These are phyloP conservation scores for Knoxdaviesia proteae DNA, from an alignment of 2,329 filamentous ascomycete genomes.

Conservation along the genomic window DNA sequence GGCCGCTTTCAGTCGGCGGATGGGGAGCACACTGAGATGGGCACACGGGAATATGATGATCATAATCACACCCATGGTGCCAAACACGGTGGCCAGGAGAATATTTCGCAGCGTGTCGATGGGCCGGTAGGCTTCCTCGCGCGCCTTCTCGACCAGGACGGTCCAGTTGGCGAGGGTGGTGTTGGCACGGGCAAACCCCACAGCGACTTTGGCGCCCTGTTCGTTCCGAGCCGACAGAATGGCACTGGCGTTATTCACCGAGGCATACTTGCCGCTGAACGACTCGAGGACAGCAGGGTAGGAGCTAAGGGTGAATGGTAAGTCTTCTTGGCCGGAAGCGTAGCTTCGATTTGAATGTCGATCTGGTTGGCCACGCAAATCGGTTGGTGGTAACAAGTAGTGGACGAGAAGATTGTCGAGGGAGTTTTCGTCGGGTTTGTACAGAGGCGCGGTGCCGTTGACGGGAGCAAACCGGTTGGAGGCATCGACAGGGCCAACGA, in stretches of 20 bases:
- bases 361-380: conserved; percentile 16
- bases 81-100: conserved; percentile 68
- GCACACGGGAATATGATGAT: conserved; percentile 58
- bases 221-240: conserved; percentile 54
- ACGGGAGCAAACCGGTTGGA: conserved; percentile 44
- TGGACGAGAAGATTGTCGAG: conserved; percentile 27
- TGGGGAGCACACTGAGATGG: conserved; percentile 64
- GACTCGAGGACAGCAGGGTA: conserved; percentile 44
- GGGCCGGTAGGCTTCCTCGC: conserved; percentile 53
- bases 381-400: conserved; percentile 37
- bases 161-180: conserved; percentile 61
- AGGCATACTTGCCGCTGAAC: conserved; percentile 27
- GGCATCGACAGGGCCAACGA: conserved; percentile 44
- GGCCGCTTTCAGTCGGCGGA: conserved; percentile 52
- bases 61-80: conserved; percentile 52
- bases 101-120: conserved; percentile 60
- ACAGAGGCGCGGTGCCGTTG: conserved; percentile 9
- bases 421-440: conserved; percentile 4
- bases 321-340: conserved; percentile 18
- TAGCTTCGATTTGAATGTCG: conserved; percentile 26
- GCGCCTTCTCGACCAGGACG: conserved; percentile 57
- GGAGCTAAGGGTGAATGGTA: conserved; percentile 33
- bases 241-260: conserved; percentile 47
- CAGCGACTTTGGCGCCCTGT: conserved; percentile 44
- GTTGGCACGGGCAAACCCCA: conserved; percentile 57